Conservation (phyloP, 192 early-diverging fungal species). For the Rhizophagus clarus region DNA sequence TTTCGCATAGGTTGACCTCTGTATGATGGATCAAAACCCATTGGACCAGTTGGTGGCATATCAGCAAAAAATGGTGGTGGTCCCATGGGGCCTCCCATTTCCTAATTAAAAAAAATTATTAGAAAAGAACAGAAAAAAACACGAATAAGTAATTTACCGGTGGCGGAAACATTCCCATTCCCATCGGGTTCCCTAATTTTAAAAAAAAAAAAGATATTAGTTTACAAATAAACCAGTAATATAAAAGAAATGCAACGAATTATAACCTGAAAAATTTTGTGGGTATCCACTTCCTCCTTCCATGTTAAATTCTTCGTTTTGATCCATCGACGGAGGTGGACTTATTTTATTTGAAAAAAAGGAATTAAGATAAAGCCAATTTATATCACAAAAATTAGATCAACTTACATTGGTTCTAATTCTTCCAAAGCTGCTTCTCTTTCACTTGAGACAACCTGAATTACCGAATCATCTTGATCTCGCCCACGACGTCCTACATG, state of each 20-base stretch:
- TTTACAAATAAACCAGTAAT: background rate
- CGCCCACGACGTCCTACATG: slow-evolving; percentile 33
- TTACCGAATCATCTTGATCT: slow-evolving; percentile 37
- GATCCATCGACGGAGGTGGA: slow-evolving; percentile 26
- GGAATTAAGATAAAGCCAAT: too few relatives aligned
- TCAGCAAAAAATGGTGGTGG: slow-evolving; percentile 39
- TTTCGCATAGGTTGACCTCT: slow-evolving; percentile 23
- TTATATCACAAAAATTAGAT: background rate
- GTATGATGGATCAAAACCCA: slow-evolving; percentile 31
- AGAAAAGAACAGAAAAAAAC: background rate
- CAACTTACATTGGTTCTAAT: slow-evolving; percentile 34
- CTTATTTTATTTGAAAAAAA: background rate
- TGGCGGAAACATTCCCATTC: slow-evolving; percentile 31
- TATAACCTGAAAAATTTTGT: slow-evolving; percentile 28
- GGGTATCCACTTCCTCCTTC: slow-evolving; percentile 17
- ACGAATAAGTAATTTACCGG: background rate
- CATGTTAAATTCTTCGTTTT: slow-evolving; percentile 25
- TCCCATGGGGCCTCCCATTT: slow-evolving; percentile 30
- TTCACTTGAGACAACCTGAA: slow-evolving; percentile 36
- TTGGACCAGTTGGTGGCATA: slow-evolving; percentile 41
- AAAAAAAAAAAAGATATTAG: too few relatives aligned
- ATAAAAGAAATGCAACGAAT: background rate
- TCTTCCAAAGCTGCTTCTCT: slow-evolving; percentile 36
- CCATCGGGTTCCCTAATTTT: slow-evolving; percentile 24
- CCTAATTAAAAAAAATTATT: slow-evolving; percentile 31